Evolutionary conservation across 2,329 filamentous ascomycete genomes (phyloP).

Genomic region (Pseudocercospora macadamiae): DNA sequence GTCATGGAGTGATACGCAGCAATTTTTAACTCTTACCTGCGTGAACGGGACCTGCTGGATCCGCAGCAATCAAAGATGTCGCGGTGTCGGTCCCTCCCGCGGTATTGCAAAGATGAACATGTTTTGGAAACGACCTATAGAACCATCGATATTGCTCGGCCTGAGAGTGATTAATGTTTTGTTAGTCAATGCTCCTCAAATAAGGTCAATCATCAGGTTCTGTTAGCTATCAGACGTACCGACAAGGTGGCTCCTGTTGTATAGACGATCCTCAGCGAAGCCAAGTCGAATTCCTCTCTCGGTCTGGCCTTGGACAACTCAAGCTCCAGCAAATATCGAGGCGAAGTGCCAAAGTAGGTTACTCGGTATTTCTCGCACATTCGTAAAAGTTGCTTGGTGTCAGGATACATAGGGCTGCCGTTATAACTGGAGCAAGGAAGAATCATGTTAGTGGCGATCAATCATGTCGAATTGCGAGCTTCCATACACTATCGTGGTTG

Average conservation of each 20-base stretch:
- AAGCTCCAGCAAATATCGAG: slow-evolving; percentile 50
- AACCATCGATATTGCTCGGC: slow-evolving; percentile 51
- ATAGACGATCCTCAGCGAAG: slow-evolving; percentile 46
- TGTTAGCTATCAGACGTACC: background rate
- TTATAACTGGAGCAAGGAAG: slow-evolving; percentile 46
- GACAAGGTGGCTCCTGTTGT: slow-evolving; percentile 51
- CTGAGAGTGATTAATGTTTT: too few relatives aligned
- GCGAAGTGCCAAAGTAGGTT: slow-evolving; percentile 50
- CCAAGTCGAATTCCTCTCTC: slow-evolving; percentile 43
- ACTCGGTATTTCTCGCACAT: slow-evolving; percentile 43
- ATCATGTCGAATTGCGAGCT: too few relatives aligned
- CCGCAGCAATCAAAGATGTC: slow-evolving; percentile 48
- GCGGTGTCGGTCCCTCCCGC: slow-evolving; percentile 55
- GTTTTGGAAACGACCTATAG: slow-evolving; percentile 45
- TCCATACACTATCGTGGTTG: slow-evolving; percentile 41
- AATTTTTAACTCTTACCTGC: slow-evolving; percentile 41
- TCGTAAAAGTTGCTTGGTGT: slow-evolving; percentile 40
- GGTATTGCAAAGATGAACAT: slow-evolving; percentile 46
- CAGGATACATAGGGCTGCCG: slow-evolving; percentile 48
- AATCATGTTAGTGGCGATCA: too few relatives aligned
- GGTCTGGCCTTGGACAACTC: slow-evolving; percentile 42
- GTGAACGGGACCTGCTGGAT: slow-evolving; percentile 48
- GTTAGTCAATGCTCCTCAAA: too few relatives aligned
- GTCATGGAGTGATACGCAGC: background rate
- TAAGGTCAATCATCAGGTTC: background rate